Percentiles rank a stretch among this genome's conserved stretches.
phyloP scores from a whole-genome alignment of 2,329 filamentous ascomycete species.

The Shiraia bambusicola region DNA sequence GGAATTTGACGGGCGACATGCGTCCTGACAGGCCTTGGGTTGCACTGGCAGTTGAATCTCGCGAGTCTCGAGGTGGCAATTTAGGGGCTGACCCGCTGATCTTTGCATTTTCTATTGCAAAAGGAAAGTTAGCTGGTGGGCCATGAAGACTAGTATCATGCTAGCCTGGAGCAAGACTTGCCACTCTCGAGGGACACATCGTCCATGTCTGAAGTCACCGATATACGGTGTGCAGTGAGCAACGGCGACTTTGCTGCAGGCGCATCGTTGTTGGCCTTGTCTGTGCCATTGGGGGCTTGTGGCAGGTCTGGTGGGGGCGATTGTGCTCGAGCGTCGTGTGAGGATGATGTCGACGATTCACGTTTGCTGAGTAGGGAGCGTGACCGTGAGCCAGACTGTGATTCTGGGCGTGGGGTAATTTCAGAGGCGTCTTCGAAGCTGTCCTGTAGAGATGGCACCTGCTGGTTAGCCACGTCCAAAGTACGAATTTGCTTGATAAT shows the following conservation, averaged over 20 bases:
- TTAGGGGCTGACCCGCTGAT: slow-evolving; percentile 48
- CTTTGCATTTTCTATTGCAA: slow-evolving; percentile 35
- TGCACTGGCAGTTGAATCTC: slow-evolving; percentile 29
- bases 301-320: slow-evolving; percentile 26
- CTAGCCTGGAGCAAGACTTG: slow-evolving; percentile 42
- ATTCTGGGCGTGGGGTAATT: slow-evolving; percentile 48
- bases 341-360: slow-evolving; percentile 35
- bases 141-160: background rate
- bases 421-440: slow-evolving; percentile 81
- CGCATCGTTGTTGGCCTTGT: slow-evolving; percentile 15
- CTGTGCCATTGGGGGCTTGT: slow-evolving; percentile 11
- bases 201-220: slow-evolving; percentile 58
- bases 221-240: slow-evolving; percentile 56
- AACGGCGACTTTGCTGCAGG: slow-evolving; percentile 53
- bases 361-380: slow-evolving; percentile 58
- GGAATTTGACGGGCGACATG: slow-evolving; percentile 63
- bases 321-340: slow-evolving; percentile 25
- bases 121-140: slow-evolving; percentile 18
- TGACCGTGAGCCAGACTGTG: slow-evolving; percentile 43
- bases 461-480: no score
- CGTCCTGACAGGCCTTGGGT: slow-evolving; percentile 71
- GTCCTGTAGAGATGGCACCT: slow-evolving; percentile 58
- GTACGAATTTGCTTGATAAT: no score
- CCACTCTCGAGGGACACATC: slow-evolving; percentile 66
- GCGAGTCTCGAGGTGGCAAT: slow-evolving; percentile 55